Evolutionary conservation across 2,329 filamentous ascomycete species (phyloP).

Genomic region (Ophiostoma perfectum): DNA sequence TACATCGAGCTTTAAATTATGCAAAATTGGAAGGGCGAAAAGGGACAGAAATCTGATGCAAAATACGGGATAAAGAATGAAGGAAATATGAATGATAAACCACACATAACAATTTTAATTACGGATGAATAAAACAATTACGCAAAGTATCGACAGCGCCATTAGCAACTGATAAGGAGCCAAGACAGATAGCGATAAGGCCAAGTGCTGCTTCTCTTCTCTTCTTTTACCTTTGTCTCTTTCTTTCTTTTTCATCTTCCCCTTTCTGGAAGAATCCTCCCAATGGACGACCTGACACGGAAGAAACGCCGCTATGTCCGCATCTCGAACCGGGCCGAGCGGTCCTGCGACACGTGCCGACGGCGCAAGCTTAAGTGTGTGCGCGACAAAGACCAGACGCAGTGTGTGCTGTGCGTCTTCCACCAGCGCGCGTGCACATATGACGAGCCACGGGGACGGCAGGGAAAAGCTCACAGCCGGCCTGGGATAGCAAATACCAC

Average conservation of each 20-base stretch:
- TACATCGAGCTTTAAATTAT: too few relatives aligned
- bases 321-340: constrained; percentile 26
- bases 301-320: constrained; percentile 1
- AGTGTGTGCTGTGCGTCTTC: constrained; percentile 54
- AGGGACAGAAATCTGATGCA: too few relatives aligned
- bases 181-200: constrained; percentile 1
- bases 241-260: not conserved
- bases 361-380: constrained; percentile 50
- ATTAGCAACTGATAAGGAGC: not conserved
- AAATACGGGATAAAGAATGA: too few relatives aligned
- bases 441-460: constrained; percentile 39
- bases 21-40: too few relatives aligned
- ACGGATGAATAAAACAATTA: not conserved
- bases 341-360: constrained; percentile 61
- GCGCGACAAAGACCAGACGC: constrained; percentile 30
- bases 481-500: not conserved
- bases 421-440: constrained; percentile 65
- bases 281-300: not conserved
- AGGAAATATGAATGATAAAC: too few relatives aligned
- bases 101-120: too few relatives aligned
- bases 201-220: not conserved
- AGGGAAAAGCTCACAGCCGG: not conserved
- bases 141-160: not conserved
- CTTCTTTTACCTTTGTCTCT: not conserved
- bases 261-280: not conserved